These are phyloP conservation scores for Botryotinia convoluta DNA, from an alignment of 2,329 filamentous ascomycete genomes.

Conservation along the genomic window DNA sequence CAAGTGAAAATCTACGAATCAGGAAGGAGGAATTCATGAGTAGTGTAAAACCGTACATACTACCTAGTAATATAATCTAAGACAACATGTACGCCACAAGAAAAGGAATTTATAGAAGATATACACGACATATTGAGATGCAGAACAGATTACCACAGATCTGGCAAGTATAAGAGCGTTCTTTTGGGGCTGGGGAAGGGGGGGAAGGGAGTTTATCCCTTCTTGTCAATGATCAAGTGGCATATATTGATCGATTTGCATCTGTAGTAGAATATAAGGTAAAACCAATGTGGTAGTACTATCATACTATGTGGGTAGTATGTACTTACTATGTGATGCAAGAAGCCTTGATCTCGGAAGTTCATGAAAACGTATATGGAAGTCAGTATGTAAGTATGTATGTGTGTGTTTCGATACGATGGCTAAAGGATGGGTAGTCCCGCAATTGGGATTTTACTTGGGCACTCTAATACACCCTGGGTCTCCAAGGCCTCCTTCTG, in stretches of 20 bases:
- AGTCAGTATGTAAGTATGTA: neutral
- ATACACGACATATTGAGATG: neutral
- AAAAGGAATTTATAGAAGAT: constrained; percentile 2
- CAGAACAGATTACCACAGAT: neutral
- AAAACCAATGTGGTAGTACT: neutral
- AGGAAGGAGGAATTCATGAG: constrained; percentile 4
- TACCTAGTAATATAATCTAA: constrained; percentile 3
- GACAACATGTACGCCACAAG: constrained; percentile 15
- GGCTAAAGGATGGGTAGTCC: constrained; percentile 2
- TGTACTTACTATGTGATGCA: neutral
- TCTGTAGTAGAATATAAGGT: neutral
- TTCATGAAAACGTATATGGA: neutral
- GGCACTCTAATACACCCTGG: neutral
- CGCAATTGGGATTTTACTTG: neutral
- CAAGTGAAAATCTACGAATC: constrained; percentile 15
- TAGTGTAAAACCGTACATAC: neutral
- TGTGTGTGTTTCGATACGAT: neutral
- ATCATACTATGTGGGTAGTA: neutral
- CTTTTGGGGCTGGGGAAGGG: neutral
- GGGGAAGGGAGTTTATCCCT: neutral
- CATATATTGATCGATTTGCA: constrained; percentile 5
- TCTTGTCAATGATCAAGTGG: constrained; percentile 5
- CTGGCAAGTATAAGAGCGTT: neutral
- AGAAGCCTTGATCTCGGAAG: neutral
- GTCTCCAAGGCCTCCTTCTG: neutral